Percentiles rank a stretch among this genome's conserved stretches.
phyloP scores from a whole-genome alignment of 179 eudicot genomes.

The Drosera spatulata region DNA sequence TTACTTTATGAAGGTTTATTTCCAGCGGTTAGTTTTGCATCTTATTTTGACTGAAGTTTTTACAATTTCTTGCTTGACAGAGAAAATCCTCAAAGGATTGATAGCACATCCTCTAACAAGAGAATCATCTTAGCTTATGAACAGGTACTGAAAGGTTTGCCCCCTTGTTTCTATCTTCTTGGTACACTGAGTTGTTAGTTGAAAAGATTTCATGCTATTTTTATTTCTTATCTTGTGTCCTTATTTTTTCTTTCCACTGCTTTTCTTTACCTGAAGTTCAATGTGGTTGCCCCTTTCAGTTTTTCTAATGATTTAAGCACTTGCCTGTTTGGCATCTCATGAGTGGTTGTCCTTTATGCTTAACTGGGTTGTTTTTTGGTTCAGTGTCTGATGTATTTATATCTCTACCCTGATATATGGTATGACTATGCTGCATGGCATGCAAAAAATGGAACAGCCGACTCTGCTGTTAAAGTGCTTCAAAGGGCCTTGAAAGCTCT shows the following conservation, averaged over 20 bases:
- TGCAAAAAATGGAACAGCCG: conserved; percentile 82
- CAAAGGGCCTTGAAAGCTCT: conserved; percentile 92
- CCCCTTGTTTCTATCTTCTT: not conserved
- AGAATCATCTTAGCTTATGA: conserved; percentile 88
- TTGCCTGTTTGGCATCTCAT: too few species aligned
- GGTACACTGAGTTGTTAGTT: not conserved
- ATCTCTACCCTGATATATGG: conserved; percentile 99
- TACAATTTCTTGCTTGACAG: conserved; percentile 26
- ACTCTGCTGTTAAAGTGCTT: conserved; percentile 82
- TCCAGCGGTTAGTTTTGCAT: not conserved
- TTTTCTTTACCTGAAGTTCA: too few species aligned
- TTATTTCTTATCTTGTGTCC: too few species aligned
- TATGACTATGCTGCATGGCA: conserved; percentile 97
- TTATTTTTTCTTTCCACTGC: too few species aligned
- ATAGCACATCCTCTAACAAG: conserved; percentile 70
- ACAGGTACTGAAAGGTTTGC: conserved; percentile 47
- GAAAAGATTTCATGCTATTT: not conserved
- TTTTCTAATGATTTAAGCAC: too few species aligned
- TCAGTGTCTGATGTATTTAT: conserved; percentile 97
- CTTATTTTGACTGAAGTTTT: not conserved
- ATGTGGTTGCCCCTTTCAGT: too few species aligned
- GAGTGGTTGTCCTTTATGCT: too few species aligned
- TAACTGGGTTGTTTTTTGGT: conserved; percentile 1
- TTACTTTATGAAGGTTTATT: not conserved
- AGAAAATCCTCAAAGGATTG: conserved; percentile 94